Evolutionary conservation across 2,329 filamentous ascomycete genomes (phyloP).

Genomic region (Ophiobolus disseminans): DNA sequence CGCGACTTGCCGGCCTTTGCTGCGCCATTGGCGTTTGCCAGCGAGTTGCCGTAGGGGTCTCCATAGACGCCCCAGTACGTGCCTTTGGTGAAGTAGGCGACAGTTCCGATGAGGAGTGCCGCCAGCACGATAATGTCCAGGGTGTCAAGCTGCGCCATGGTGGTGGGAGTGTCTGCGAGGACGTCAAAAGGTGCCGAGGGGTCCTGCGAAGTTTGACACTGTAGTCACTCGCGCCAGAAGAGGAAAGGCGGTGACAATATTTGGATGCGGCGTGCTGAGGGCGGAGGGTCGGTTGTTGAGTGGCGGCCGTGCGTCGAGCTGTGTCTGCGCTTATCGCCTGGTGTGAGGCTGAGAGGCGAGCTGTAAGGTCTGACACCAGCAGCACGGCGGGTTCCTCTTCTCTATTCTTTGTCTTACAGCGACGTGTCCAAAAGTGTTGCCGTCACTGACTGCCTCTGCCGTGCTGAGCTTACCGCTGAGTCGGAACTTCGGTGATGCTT

Average conservation of each 20-base stretch:
- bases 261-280: conserved; percentile 25
- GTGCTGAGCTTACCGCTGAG: background rate
- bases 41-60: conserved; percentile 83
- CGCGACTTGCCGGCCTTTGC: conserved; percentile 83
- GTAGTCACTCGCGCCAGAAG: conserved; percentile 31
- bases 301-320: conserved; percentile 18
- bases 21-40: conserved; percentile 69
- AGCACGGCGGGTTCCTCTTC: background rate
- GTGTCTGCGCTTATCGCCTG: conserved; percentile 2
- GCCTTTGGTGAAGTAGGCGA: conserved; percentile 98
- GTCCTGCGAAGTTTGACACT: conserved; percentile 28
- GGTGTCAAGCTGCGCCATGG: conserved; percentile 95
- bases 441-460: conserved; percentile 27
- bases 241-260: conserved; percentile 37
- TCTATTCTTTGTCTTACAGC: background rate
- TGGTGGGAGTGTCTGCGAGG: conserved; percentile 38
- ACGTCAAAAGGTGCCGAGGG: conserved; percentile 9
- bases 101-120: conserved; percentile 81
- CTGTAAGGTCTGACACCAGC: conserved; percentile 5
- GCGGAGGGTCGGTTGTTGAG: conserved; percentile 20
- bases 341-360: conserved; percentile 6
- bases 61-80: conserved; percentile 89
- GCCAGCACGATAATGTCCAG: conserved; percentile 92
- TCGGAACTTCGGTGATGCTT: conserved; percentile 12
- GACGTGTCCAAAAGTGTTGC: conserved; percentile 31